phyloP scores from a whole-genome alignment of 805 yeast genomes.

The Teunomyces pallodes region DNA sequence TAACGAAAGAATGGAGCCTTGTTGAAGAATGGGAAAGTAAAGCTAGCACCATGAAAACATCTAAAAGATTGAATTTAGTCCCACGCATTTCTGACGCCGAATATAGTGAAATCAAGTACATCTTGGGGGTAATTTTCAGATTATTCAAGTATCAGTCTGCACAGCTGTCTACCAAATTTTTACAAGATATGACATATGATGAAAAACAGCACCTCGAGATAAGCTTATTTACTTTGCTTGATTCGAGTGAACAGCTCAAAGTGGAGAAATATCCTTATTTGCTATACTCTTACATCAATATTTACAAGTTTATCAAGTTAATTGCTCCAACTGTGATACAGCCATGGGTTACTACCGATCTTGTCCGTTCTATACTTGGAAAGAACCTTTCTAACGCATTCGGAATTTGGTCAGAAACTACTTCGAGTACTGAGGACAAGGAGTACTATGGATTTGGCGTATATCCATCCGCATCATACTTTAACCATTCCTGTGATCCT shows the following conservation, averaged over 20 bases:
- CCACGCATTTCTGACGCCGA: conserved; percentile 54
- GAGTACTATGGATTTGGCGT: conserved; percentile 62
- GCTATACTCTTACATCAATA: conserved; percentile 43
- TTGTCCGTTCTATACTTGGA: conserved; percentile 50
- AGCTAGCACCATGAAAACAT: conserved; percentile 28
- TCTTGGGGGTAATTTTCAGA: conserved; percentile 37
- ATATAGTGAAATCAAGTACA: conserved; percentile 50
- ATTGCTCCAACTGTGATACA: conserved; percentile 35
- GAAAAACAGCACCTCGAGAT: conserved; percentile 16
- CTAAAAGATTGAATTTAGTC: conserved; percentile 30
- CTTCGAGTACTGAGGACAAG: conserved; percentile 39
- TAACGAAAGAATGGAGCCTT: conserved; percentile 35
- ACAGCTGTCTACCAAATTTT: not conserved
- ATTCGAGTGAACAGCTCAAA: conserved; percentile 51
- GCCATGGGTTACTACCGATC: conserved; percentile 32
- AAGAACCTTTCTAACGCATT: conserved; percentile 65
- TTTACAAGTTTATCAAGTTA: conserved; percentile 47
- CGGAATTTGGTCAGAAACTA: conserved; percentile 57
- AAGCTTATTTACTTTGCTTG: conserved; percentile 40
- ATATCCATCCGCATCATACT: conserved; percentile 62
- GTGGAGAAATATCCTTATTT: conserved; percentile 46
- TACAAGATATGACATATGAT: not conserved
- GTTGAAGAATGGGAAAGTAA: conserved; percentile 37
- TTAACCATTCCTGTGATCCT: conserved; percentile 67
- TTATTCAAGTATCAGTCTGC: conserved; percentile 14